These are phyloP conservation scores for Pleoardoris graminearum DNA, from an alignment of 2,329 filamentous ascomycete species.

Conservation along the genomic window DNA sequence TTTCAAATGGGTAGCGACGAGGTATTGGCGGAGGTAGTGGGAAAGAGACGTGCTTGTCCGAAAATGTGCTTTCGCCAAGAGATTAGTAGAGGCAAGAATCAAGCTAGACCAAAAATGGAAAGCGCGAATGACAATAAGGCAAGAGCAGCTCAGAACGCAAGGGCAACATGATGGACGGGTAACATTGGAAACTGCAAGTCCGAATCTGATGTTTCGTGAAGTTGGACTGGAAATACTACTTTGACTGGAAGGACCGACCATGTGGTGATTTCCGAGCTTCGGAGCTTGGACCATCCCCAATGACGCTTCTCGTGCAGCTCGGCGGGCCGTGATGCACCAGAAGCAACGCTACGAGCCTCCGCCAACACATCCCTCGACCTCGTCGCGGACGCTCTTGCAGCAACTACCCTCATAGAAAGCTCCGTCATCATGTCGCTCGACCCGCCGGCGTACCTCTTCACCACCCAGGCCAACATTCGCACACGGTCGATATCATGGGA, in stretches of 20 bases:
- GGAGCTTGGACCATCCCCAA: slow-evolving; percentile 21
- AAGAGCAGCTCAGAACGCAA: background rate
- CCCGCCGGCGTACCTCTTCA: slow-evolving; percentile 82
- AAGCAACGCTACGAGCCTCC: slow-evolving; percentile 24
- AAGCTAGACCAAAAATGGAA: slow-evolving; percentile 13
- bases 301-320: slow-evolving; percentile 34
- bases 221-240: no score
- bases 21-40: slow-evolving; percentile 10
- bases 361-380: background rate
- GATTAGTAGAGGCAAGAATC: slow-evolving; percentile 19
- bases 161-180: no score
- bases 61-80: slow-evolving; percentile 35
- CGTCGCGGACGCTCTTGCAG: background rate
- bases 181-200: background rate
- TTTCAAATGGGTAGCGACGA: background rate
- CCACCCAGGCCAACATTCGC: slow-evolving; percentile 95
- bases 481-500: slow-evolving; percentile 97
- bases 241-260: no score
- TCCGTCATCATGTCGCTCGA: slow-evolving; percentile 78
- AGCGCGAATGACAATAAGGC: background rate
- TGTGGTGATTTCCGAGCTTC: slow-evolving; percentile 1
- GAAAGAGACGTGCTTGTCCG: slow-evolving; percentile 18
- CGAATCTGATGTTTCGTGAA: no score
- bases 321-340: slow-evolving; percentile 36
- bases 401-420: background rate